Conservation (phyloP, 2,329 filamentous ascomycete genomes). For the Monosporascus sp. region DNA sequence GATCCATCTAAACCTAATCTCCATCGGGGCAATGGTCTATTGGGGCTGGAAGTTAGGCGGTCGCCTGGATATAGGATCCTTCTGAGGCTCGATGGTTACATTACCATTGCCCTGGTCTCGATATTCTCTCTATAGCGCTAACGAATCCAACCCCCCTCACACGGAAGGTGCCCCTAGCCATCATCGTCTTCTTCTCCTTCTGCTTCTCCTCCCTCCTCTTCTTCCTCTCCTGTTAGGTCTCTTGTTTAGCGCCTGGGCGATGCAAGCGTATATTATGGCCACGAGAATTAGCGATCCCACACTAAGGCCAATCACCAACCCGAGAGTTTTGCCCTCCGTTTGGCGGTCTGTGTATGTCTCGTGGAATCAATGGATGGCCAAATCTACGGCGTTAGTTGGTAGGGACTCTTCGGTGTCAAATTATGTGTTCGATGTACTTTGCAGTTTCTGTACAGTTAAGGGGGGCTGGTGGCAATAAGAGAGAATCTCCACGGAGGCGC, state of each 20-base stretch:
- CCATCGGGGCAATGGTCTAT: slow-evolving; percentile 25
- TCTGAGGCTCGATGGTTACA: neutral
- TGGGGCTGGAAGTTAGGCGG: slow-evolving; percentile 25
- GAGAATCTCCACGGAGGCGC: too few species aligned
- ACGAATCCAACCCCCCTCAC: neutral
- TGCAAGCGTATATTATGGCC: neutral
- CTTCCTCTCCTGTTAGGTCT: neutral
- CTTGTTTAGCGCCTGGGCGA: neutral
- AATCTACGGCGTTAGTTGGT: neutral
- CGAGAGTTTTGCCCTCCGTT: neutral
- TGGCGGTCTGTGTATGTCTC: too few species aligned
- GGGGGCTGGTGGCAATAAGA: too few species aligned
- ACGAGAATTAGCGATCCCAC: neutral
- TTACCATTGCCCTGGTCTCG: neutral
- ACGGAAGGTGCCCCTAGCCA: too few species aligned
- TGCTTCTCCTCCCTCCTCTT: neutral
- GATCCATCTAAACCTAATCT: slow-evolving; percentile 35
- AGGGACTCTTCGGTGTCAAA: neutral
- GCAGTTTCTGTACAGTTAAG: too few species aligned
- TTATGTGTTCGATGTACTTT: too few species aligned
- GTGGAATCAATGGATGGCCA: neutral
- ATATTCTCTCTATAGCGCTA: neutral
- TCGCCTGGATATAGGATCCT: slow-evolving; percentile 11
- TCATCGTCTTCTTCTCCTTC: neutral
- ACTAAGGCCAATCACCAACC: neutral